These are phyloP conservation scores for Ophiostoma triangulosporum DNA, from an alignment of 2,329 filamentous ascomycete species.

Conservation along the genomic window DNA sequence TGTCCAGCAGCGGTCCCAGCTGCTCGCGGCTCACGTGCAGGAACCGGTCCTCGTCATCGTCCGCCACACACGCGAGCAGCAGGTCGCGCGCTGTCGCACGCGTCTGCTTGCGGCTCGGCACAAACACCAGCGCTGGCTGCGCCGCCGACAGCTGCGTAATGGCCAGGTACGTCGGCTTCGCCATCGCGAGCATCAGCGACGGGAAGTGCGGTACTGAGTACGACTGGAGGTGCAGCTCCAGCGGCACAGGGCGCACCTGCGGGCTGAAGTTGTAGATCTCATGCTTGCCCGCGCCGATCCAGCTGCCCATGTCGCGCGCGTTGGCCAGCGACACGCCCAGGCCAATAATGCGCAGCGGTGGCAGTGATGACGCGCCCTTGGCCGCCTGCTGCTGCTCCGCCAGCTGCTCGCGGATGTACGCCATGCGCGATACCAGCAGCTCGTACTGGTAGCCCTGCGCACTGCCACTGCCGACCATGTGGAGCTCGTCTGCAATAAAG, in stretches of 20 bases:
- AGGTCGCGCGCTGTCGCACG: constrained; percentile 77
- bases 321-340: constrained; percentile 87
- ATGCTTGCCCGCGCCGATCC: constrained; percentile 96
- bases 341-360: constrained; percentile 74
- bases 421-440: constrained; percentile 93
- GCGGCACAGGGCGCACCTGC: constrained; percentile 71
- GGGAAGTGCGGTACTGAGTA: constrained; percentile 95
- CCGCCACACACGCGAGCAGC: constrained; percentile 71
- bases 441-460: constrained; percentile 84
- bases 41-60: constrained; percentile 89
- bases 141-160: constrained; percentile 79
- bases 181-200: constrained; percentile 97
- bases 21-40: constrained; percentile 68
- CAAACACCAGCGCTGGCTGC: constrained; percentile 83
- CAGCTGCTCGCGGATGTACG: constrained; percentile 82
- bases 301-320: constrained; percentile 86
- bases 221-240: constrained; percentile 90
- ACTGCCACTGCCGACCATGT: constrained; percentile 86
- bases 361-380: constrained; percentile 39
- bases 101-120: constrained; percentile 86
- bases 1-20: constrained; percentile 66
- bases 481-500: constrained; percentile 90
- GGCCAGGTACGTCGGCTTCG: constrained; percentile 80
- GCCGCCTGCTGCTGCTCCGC: constrained; percentile 67
- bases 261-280: constrained; percentile 99